Base-by-base conservation (phyloP, 139 green algal genomes). In the Prasinococcaceae sp. region DNA sequence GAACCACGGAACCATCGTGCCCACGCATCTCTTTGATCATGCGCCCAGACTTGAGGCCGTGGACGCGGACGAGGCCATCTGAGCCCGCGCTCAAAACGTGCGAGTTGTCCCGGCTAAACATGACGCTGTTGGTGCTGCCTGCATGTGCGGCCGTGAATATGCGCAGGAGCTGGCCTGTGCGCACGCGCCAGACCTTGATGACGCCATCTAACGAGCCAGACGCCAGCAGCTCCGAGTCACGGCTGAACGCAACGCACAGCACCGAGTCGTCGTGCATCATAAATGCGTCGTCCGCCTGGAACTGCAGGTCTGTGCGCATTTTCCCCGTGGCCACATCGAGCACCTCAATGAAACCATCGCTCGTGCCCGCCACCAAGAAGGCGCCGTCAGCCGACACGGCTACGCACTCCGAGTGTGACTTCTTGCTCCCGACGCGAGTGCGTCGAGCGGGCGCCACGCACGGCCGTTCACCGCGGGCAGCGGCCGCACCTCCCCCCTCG, bases 201-300 rank as follows among this genome's bases (percentile, higher is more conserved):
- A 70, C 65, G 17, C 83, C 81, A 47, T 86, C 79, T 40, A 85
- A 65, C 19, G 71, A 73, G 30, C 70, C 77, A 38, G 82, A 89
- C 3, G 82, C 88, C 8, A 97, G 63, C 54, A 93, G 67, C 65
- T 93, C 85, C 16, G 62, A 77, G 72, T 95, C 84, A 1, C 74
- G 63, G 40, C 67, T 85, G 71, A 93, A 88, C 41, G 65, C 72
- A 6, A 95, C 47, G 1, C 61, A 73, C 61, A 97, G 68, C 61
- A 97, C 83, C 2, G 90, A 74, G 30, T 73, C 69, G 40, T 95
- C 88, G 56, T 98, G 90, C 78, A 95, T 89, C 85, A 98, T 94
- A 71, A 94, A 97, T 62, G 78, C 70, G 54, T 96, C 88, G 32
- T 73, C 66, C 9, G 61, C 59, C 75, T 98, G 90, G 68, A 94